Evolutionary conservation across 2,329 filamentous ascomycete genomes (phyloP).

Genomic region (Scopulariopsis brevicaulis): DNA sequence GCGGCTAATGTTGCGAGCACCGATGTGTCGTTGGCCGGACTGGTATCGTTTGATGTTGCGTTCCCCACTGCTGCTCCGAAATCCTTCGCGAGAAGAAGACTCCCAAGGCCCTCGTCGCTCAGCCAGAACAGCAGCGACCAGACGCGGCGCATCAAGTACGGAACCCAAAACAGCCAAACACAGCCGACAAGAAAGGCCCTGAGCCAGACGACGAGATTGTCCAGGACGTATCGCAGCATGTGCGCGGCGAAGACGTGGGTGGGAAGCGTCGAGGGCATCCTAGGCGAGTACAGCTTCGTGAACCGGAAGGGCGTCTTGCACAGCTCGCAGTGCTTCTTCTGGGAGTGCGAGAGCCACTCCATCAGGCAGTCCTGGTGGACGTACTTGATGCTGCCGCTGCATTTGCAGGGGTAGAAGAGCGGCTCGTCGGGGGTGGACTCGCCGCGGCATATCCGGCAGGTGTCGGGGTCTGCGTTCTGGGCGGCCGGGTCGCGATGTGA

Average conservation of each 20-base stretch:
- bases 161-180: slow-evolving; percentile 83
- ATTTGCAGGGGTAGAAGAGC: slow-evolving; percentile 96
- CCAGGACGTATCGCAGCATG: slow-evolving; percentile 60
- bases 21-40: slow-evolving; percentile 17
- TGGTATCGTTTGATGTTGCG: slow-evolving; percentile 9
- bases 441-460: slow-evolving; percentile 93
- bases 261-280: slow-evolving; percentile 82
- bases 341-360: slow-evolving; percentile 97
- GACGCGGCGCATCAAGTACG: slow-evolving; percentile 80
- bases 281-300: slow-evolving; percentile 90
- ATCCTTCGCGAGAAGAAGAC: slow-evolving; percentile 4
- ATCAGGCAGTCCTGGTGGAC: slow-evolving; percentile 97
- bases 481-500: background rate
- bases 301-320: slow-evolving; percentile 98
- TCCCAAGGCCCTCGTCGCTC: slow-evolving; percentile 60
- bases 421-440: slow-evolving; percentile 76
- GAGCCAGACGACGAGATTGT: slow-evolving; percentile 65
- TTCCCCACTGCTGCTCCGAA: slow-evolving; percentile 13
- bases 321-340: slow-evolving; percentile 98
- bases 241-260: slow-evolving; percentile 71
- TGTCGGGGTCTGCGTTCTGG: slow-evolving; percentile 47
- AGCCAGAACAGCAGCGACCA: slow-evolving; percentile 96
- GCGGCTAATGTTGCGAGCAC: slow-evolving; percentile 8
- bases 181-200: slow-evolving; percentile 67
- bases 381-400: slow-evolving; percentile 96